Base-by-base conservation (phyloP, 805 yeast species). In the Pichia gijzeniarum region DNA sequence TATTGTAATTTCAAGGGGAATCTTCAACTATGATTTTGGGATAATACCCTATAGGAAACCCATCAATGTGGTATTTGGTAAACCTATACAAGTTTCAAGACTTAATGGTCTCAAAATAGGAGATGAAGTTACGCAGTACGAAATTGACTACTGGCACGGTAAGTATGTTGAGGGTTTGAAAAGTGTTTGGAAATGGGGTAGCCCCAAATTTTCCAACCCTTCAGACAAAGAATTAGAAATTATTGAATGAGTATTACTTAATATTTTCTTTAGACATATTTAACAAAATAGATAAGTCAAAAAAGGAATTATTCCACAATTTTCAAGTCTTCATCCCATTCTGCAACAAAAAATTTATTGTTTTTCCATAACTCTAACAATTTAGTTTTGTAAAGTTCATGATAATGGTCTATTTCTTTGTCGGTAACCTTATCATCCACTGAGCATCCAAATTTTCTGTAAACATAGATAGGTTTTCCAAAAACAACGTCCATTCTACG, bases 11-110 rank as follows among this genome's bases (percentile, higher is more conserved):
- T 96, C 96, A 0, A 72, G 98, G 39, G 98, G 98, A 0, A 71
- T 93, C 0, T 90, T 91, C 65, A 87, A 91, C 57, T 86, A 90
- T 57, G 96, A 89, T 60, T 86, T 85, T 66, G 99, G 99, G 0
- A 65, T 93, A 21, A 64, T 93, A 47, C 98, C 99, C 1, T 89
- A 77, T 61, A 72, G 97, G 53, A 76, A 81, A 45, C 87, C 87
- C 2, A 82, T 93, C 43, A 73, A 85, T 50, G 72, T 93, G 9
- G 95, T 86, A 46, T 69, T 80, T 32, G 95, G 95, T 0, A 67
- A 63, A 17, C 90, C 95, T 6, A 43, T 65, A 60, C 43, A 79
- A 75, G 19, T 59, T 31, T 42, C 46, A 31, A 47, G 66, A 34
- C 45, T 60, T 16, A 38, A 47, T 35, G 61, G 61, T 6, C 43